These are phyloP conservation scores for Sporisorium reilianum DNA, from an alignment of 1,284 basidiomycete species.

Conservation along the genomic window DNA sequence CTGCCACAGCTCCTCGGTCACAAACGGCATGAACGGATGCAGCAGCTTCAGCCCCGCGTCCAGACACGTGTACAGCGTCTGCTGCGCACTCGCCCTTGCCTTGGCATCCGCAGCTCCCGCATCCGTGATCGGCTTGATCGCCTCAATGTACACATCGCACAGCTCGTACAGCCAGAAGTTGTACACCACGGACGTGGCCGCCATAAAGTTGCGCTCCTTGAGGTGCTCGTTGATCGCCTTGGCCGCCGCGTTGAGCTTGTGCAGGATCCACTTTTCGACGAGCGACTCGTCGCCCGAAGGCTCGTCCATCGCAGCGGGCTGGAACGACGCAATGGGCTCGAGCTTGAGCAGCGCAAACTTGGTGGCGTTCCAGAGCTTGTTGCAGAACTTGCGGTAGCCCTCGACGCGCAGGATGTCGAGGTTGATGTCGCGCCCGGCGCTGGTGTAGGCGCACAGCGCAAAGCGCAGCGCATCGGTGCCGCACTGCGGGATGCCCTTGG, in stretches of 20 bases:
- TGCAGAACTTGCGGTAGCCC: conserved; percentile 98
- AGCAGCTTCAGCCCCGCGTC: conserved; percentile 89
- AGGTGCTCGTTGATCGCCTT: conserved; percentile 82
- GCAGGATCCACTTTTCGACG: conserved; percentile 94
- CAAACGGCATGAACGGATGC: conserved; percentile 99
- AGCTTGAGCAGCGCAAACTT: conserved; percentile 80
- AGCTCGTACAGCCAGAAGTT: conserved; percentile 99
- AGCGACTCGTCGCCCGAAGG: conserved; percentile 89
- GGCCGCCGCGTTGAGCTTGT: conserved; percentile 89
- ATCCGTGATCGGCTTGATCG: conserved; percentile 88
- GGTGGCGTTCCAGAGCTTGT: conserved; percentile 99
- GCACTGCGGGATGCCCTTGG: conserved; percentile 98
- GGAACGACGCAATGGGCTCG: conserved; percentile 61
- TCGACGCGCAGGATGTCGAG: conserved; percentile 96
- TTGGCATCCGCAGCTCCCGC: conserved; percentile 76
- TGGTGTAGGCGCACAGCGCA: conserved; percentile 92
- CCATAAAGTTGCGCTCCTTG: conserved; percentile 89
- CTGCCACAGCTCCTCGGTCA: conserved; percentile 99
- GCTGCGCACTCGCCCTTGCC: conserved; percentile 85
- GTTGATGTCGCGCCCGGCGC: conserved; percentile 73
- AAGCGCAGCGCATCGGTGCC: conserved; percentile 97
- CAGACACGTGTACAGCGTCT: conserved; percentile 94
- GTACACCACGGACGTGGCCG: conserved; percentile 84
- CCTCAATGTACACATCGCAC: conserved; percentile 95
- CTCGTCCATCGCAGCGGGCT: conserved; percentile 71